Percentiles rank a stretch among this genome's conserved stretches.
These are phyloP conservation scores for Salvia sclarea DNA, from an alignment of 305 asterid genomes.

Conservation along the genomic window DNA sequence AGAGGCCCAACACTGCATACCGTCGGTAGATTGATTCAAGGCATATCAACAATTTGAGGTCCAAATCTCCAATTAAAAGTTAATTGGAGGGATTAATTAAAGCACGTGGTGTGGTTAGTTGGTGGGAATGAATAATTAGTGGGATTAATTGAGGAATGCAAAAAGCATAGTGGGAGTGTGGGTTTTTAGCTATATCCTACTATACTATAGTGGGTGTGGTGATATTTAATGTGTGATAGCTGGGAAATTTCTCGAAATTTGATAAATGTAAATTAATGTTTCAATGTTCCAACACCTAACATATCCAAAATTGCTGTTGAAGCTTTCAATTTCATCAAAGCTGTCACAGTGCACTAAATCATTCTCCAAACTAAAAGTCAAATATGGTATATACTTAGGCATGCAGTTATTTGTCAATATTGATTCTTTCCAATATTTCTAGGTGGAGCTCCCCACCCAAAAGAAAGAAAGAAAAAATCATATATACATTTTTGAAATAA, in stretches of 20 bases:
- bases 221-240: conserved; percentile 33
- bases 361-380: conserved; percentile 26
- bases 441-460: too few species aligned
- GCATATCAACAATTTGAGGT: too few species aligned
- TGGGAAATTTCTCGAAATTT: conserved; percentile 34
- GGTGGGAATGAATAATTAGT: conserved; percentile 8
- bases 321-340: conserved; percentile 31
- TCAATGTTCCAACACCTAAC: conserved; percentile 28
- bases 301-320: conserved; percentile 15
- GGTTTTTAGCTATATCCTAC: neutral
- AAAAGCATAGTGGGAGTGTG: conserved; percentile 6
- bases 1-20: too few species aligned
- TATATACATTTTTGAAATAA: too few species aligned
- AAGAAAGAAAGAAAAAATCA: too few species aligned
- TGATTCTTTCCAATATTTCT: conserved; percentile 7
- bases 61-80: too few species aligned
- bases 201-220: too few species aligned
- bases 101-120: neutral
- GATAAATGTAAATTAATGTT: conserved; percentile 23
- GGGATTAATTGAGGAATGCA: neutral
- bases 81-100: neutral
- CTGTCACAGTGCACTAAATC: conserved; percentile 30
- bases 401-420: conserved; percentile 2
- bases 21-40: too few species aligned
- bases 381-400: conserved; percentile 12